Evolutionary conservation across 306 rosid species (phyloP).

Genomic region (Castanea crenata): DNA sequence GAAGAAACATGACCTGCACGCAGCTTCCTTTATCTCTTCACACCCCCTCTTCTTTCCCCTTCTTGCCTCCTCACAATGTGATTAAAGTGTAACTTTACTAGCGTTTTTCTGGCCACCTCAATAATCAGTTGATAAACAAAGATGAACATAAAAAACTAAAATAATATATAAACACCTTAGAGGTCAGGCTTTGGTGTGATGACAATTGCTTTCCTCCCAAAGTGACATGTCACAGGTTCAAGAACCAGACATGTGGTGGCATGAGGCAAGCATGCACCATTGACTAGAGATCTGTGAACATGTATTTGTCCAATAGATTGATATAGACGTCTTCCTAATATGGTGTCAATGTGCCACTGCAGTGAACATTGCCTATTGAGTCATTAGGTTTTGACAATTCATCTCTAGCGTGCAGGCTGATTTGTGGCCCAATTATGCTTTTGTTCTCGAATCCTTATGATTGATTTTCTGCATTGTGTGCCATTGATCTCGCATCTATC

Average conservation of each 20-base stretch:
- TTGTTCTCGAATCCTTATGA: background rate
- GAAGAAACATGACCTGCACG: background rate
- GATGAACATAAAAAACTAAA: constrained; percentile 10
- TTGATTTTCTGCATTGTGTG: constrained; percentile 14
- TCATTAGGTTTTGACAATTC: background rate
- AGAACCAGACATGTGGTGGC: constrained; percentile 20
- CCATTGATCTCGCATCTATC: constrained; percentile 12
- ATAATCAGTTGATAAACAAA: constrained; percentile 5
- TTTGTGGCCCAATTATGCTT: background rate
- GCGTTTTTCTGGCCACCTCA: background rate
- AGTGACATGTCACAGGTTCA: no score
- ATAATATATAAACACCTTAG: background rate
- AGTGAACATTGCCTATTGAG: background rate
- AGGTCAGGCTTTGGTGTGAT: no score
- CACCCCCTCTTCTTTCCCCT: background rate
- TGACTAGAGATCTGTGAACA: background rate
- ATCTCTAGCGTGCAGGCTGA: background rate
- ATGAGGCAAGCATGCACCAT: constrained; percentile 19
- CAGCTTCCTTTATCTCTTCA: background rate
- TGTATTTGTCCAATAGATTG: background rate
- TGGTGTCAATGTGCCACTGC: background rate
- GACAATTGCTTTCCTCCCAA: no score
- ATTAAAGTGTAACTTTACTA: background rate
- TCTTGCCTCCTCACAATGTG: background rate
- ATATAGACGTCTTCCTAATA: background rate